Evolutionary conservation across 2,329 filamentous ascomycete species (phyloP), one percentile per base, ranked within the genome.

Genomic region (Clonostachys sp.): DNA sequence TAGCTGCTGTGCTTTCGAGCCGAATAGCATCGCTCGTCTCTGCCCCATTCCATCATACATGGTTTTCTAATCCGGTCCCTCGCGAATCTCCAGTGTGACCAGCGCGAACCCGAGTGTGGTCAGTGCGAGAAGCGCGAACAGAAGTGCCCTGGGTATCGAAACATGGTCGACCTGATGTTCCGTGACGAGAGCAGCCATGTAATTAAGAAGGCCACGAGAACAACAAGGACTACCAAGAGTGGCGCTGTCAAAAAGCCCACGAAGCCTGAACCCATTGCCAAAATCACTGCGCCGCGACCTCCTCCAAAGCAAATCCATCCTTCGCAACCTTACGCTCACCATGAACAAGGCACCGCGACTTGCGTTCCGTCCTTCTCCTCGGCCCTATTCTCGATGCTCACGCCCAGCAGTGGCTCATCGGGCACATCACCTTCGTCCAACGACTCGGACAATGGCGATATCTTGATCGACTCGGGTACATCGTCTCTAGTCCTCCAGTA

Each of bases 121-220:
- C 78, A 81, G 58, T 81, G 78, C 57, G 67, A 70, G 44, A 77
- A 78, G 56, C 71, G 75, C 40, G 67, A 74, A 48, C 67, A 74
- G 45, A 50, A 61, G 61, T 81, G 78, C 49, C 77, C 77, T 34
- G 78, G 78, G 47, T 81, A 81, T 54, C 66, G 77, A 41, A 76
- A 77, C 51, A 64, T 75, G 44, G 70, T 78, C 39, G 77, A 81
- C 52, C 67, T 81, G 50, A 78, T 81, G 67, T 81, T 81, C 53
- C 72, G 77, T 40, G 75, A 81, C 55, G 74, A 81, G 58, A 81
- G 74, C 52, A 71, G 68, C 34, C 74, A 77, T 56, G 77, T 81
- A 47, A 77, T 76, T 53, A 71, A 73, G 54, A 79, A 77, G 61
- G 74, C 72, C 42, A 70, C 66, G 45, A 68, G 59, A 35, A 45